These are phyloP conservation scores for Penicillium sumatraense DNA, from an alignment of 2,329 filamentous ascomycete genomes.

Conservation along the genomic window DNA sequence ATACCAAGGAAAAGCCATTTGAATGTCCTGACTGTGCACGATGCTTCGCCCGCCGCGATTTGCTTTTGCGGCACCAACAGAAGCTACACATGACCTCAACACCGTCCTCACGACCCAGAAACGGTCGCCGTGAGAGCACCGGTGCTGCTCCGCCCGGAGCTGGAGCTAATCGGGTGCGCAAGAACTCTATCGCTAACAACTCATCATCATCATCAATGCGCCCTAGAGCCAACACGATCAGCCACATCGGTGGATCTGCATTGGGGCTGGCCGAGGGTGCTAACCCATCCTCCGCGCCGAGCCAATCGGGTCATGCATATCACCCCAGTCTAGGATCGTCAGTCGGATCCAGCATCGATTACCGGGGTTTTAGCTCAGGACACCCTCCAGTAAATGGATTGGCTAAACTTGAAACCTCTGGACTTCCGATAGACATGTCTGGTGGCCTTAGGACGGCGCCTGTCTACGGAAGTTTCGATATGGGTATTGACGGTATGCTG, in stretches of 20 bases:
- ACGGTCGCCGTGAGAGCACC: slow-evolving; percentile 81
- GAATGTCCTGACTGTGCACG: slow-evolving; percentile 92
- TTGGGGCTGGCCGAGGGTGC: slow-evolving; percentile 64
- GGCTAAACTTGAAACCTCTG: slow-evolving; percentile 81
- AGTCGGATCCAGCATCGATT: slow-evolving; percentile 61
- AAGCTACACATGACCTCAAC: slow-evolving; percentile 95
- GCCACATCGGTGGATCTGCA: slow-evolving; percentile 79
- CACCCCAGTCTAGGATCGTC: slow-evolving; percentile 75
- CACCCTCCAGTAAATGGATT: slow-evolving; percentile 67
- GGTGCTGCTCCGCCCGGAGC: slow-evolving; percentile 65
- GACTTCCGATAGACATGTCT: slow-evolving; percentile 68
- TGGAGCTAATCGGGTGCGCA: slow-evolving; percentile 76
- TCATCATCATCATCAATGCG: slow-evolving; percentile 67
- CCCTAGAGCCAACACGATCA: slow-evolving; percentile 93
- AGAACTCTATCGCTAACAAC: slow-evolving; percentile 80
- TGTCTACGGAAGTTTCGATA: slow-evolving; percentile 70
- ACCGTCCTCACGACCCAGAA: slow-evolving; percentile 82
- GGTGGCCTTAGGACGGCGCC: slow-evolving; percentile 80
- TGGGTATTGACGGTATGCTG: slow-evolving; percentile 71
- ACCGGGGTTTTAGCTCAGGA: slow-evolving; percentile 65
- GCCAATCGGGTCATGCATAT: slow-evolving; percentile 61
- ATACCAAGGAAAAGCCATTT: slow-evolving; percentile 98
- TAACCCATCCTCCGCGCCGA: slow-evolving; percentile 31
- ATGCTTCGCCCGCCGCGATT: slow-evolving; percentile 91
- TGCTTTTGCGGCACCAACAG: slow-evolving; percentile 94